Base-by-base conservation (phyloP, 148 eudicot genomes). In the Vaccinium corymbosum region DNA sequence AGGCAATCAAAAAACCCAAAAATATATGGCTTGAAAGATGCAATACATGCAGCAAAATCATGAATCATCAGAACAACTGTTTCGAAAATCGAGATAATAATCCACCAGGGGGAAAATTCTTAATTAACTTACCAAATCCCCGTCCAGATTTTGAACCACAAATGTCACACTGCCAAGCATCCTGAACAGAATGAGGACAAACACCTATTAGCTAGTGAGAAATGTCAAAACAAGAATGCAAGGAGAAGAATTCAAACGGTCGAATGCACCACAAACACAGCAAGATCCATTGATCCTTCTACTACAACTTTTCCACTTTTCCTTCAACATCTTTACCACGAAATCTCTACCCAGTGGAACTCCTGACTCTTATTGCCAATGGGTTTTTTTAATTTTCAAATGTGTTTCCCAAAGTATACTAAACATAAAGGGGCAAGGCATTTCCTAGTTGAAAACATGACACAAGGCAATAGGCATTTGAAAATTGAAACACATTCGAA, bases 111-210 rank as follows among this genome's bases (percentile, higher is more conserved):
- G 48, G 32, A 17, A 51, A 42, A 53, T 16, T 75, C 59, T 19
- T 38, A 79, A 57, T 85, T 66, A 76, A 86, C 98, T 85, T 87
- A 97, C 99, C 99, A 79, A 94, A 97, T 64, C 99, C 99, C 81
- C 94, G 89, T 87, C 99, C 98, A 78, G 99, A 94, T 87, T 93
- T 93, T 83, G 99, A 93, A 81, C 94, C 94, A 90, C 99, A 97
- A 84, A 97, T 89, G 78, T 97, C 98, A 90, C 98, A 97, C 81
- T 94, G 98, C 99, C 99, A 97, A 86, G 95, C 95, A 91, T 94
- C 98, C 99, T 97, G 87, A 59, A 55, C 38, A 80, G 64, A 85
- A 25, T 72, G 7, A 68, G 50, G 75, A 75, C 78, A 76, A 84
- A 76, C 22, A 61, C 27, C 50, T 7, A 87, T 70, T 85, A 32